Evolutionary conservation across 768 basidiomycete genomes (phyloP), one percentile per base, ranked within the genome.

Genomic region (Suillus americanus): DNA sequence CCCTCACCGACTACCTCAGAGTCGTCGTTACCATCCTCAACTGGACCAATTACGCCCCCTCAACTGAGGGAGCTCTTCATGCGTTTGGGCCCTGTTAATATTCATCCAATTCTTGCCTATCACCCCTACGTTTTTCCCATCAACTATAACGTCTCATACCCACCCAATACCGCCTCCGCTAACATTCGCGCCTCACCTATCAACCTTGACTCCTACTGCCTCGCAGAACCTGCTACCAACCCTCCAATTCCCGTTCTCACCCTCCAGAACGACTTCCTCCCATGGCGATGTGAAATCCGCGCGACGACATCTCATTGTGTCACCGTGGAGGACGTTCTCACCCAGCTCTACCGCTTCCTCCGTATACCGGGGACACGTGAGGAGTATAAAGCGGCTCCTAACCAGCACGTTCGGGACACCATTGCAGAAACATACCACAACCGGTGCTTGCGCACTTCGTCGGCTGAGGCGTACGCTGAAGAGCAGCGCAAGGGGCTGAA

Each of bases 401-500:
- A 76, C 4, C 67, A 69, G 38, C 70, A 75, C 3, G 76, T 74
- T 20, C 76, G 75, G 54, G 69, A 73, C 8, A 71, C 71, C 12
- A 79, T 85, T n/a, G 75, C 75, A 3, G 69, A 62, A 6, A 83
- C 85, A 6, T 88, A 80, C 70, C 74, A 74, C 50, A 65, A 61
- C 6, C 79, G 86, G 23, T 83, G 76, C 64, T 70, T 73, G 41
- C 72, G 75, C 14, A 73, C 80, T 16, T 50, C 66, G 0, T 75
- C 80, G 14, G 63, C 71, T 2, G 70, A 70, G 38, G 71, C 63
- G 1, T 75, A 74, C 30, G 78, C 76, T 38, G 68, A 71, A 33
- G 85, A 87, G 72, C 75, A 78, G 65, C 67, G 67, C 13, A 82
- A 82, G 69, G 85, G 84, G 0, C 67, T 87, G 23, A 85, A 82